Evolutionary conservation across 2,329 filamentous ascomycete genomes (phyloP).

Genomic region (Colletotrichum acutatum): DNA sequence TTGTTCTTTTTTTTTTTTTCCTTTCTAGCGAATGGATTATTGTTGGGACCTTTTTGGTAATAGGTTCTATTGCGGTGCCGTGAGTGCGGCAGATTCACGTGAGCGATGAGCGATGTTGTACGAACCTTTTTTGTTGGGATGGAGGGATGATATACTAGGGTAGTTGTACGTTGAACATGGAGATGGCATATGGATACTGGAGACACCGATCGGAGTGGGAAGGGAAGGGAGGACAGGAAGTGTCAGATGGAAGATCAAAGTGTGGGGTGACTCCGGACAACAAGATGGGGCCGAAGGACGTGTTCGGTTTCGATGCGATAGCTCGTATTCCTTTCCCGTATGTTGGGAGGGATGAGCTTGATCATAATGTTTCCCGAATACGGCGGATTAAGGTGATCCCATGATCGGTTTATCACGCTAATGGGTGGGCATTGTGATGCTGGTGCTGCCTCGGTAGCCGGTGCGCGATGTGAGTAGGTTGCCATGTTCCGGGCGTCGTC

Average conservation of each 20-base stretch:
- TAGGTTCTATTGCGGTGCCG: neutral
- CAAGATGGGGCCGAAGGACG: neutral
- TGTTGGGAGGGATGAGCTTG: neutral
- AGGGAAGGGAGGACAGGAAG: neutral
- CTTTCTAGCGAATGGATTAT: neutral
- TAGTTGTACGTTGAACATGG: neutral
- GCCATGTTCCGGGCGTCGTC: neutral
- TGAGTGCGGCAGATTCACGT: neutral
- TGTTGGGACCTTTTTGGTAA: neutral
- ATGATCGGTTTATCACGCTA: neutral
- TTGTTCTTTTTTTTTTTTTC: neutral
- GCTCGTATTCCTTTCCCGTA: slow-evolving; percentile 5
- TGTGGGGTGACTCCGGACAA: slow-evolving; percentile 3
- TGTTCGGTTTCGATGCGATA: slow-evolving; percentile 28
- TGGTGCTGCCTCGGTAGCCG: slow-evolving; percentile 8
- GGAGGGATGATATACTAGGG: neutral
- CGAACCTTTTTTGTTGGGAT: neutral
- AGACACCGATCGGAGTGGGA: neutral
- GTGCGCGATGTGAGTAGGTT: slow-evolving; percentile 7
- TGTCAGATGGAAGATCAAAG: slow-evolving; percentile 15
- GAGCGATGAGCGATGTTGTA: neutral
- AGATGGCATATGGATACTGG: neutral
- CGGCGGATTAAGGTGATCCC: neutral
- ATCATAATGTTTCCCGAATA: slow-evolving; percentile 27
- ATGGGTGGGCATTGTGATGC: slow-evolving; percentile 4